These are phyloP conservation scores for Talaromyces sp. DNA, from an alignment of 2,329 filamentous ascomycete genomes.

Conservation along the genomic window DNA sequence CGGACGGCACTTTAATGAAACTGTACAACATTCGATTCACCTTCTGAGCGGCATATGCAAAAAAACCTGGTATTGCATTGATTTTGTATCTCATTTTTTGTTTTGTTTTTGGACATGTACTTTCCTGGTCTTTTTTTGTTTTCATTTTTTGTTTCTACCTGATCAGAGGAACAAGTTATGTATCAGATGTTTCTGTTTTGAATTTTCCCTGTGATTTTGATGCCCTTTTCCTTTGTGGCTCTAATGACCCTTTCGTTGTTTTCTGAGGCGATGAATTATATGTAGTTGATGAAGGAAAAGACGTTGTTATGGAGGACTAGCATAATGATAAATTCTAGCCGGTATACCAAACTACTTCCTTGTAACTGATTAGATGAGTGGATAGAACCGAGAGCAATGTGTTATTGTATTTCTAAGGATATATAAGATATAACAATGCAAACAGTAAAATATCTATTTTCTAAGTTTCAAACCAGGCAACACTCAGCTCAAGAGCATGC, in stretches of 20 bases:
- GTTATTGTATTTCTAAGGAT: neutral
- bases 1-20: conserved; percentile 10
- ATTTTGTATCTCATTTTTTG: neutral
- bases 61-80: neutral
- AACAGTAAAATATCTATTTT: neutral
- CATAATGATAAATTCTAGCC: neutral
- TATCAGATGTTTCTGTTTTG: neutral
- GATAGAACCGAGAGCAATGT: neutral
- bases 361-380: neutral
- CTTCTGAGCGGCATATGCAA: neutral
- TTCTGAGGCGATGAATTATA: neutral
- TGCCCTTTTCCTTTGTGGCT: neutral
- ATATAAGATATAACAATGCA: neutral
- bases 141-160: neutral
- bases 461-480: conserved; percentile 24
- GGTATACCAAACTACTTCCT: neutral
- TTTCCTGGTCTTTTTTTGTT: neutral
- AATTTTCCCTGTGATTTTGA: conserved; percentile 1
- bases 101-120: neutral
- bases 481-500: conserved; percentile 29
- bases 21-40: conserved; percentile 13
- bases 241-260: neutral
- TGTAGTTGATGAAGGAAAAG: neutral
- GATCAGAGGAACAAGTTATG: neutral
- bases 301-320: neutral